Evolutionary conservation across 2,329 filamentous ascomycete genomes (phyloP).

Genomic region (Botrytis medusae): DNA sequence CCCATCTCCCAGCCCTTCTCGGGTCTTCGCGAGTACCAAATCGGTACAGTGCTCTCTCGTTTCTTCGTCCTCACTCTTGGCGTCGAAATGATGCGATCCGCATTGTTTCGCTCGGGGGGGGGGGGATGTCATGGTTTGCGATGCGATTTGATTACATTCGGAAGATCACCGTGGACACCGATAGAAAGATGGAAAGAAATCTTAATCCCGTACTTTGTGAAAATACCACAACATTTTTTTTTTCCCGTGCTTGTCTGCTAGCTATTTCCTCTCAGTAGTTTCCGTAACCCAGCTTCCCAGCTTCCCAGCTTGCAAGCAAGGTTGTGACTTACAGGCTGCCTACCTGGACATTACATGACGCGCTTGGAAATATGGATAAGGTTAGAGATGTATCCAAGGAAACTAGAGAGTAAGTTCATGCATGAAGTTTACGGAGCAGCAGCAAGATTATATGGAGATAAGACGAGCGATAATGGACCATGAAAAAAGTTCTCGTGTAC

Average conservation of each 20-base stretch:
- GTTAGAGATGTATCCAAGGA: not conserved
- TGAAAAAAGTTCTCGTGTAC: not conserved
- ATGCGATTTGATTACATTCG: not conserved
- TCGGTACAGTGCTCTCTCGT: not conserved
- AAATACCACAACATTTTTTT: not conserved
- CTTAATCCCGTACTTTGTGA: not conserved
- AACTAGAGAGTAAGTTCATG: not conserved
- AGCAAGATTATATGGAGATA: constrained; percentile 1
- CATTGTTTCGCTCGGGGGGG: not conserved
- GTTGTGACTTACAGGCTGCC: not conserved
- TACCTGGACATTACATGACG: not conserved
- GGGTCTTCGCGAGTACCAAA: not conserved
- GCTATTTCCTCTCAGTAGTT: not conserved
- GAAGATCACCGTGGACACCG: not conserved
- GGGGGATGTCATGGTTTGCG: not conserved
- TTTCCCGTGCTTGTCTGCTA: not conserved
- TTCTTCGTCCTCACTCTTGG: not conserved
- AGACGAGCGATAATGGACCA: constrained; percentile 13
- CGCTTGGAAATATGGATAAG: not conserved
- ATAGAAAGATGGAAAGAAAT: not conserved
- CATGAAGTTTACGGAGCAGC: not conserved
- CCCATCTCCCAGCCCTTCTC: not conserved
- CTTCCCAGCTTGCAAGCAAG: not conserved
- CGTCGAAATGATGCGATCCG: not conserved
- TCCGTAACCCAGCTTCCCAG: not conserved